These are phyloP conservation scores for Mycosphaerella arachidis DNA, from an alignment of 2,329 filamentous ascomycete species.

Conservation along the genomic window DNA sequence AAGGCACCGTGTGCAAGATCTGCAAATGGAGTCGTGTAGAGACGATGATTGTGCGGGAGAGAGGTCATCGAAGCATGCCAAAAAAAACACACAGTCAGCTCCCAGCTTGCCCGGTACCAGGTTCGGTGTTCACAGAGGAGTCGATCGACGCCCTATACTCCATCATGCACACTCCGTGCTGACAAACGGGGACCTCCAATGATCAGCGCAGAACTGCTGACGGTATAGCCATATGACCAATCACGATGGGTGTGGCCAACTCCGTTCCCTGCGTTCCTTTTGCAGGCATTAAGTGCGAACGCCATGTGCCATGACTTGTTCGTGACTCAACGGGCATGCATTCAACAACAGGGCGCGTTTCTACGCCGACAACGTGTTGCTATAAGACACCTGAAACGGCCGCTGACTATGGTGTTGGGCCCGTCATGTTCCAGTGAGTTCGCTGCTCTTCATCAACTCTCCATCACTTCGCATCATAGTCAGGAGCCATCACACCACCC, in stretches of 20 bases:
- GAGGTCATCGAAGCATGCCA: not conserved
- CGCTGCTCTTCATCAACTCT: not conserved
- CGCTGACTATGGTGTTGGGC: not conserved
- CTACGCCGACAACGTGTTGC: not conserved
- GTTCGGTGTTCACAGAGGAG: not conserved
- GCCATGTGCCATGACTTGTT: not conserved
- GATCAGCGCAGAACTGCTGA: not conserved
- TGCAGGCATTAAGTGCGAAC: not conserved
- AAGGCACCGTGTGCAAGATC: constrained; percentile 5
- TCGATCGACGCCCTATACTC: not conserved
- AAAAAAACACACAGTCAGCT: not conserved
- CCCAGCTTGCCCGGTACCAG: not conserved
- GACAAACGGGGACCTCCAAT: not conserved
- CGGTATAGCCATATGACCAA: not conserved
- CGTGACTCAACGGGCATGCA: constrained; percentile 4
- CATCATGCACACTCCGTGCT: constrained; percentile 2
- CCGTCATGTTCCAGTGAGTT: not conserved
- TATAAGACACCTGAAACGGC: constrained; percentile 2
- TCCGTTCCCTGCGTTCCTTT: not conserved
- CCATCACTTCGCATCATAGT: not conserved
- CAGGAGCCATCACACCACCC: not conserved
- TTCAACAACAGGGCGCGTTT: not conserved
- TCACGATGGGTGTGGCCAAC: constrained; percentile 4
- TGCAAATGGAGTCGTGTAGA: not conserved
- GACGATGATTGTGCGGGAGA: not conserved